Evolutionary conservation across 148 eudicot species (phyloP), one percentile per base, ranked within the genome.

Genomic region (Rhododendron griersonianum): DNA sequence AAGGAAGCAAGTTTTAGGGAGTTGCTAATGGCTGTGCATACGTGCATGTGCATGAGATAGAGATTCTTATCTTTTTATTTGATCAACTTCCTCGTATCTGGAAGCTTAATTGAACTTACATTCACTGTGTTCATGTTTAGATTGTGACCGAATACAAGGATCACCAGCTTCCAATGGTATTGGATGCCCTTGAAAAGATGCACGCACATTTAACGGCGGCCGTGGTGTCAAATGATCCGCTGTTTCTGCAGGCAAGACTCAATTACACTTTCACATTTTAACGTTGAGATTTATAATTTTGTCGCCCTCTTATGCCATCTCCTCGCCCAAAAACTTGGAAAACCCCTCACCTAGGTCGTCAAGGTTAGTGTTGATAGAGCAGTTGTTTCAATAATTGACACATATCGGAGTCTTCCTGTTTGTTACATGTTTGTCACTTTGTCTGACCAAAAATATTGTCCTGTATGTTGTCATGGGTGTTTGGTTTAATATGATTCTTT

Each of bases 171-270:
- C 92, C 95, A 11, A 47, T 91, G 94, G 94, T 97, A 50, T 87
- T 97, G 87, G 94, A 93, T 13, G 96, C 94, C 76, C 90, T 95
- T 50, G 99, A 97, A 87, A 94, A 89, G 90, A 97, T 97, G 99
- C 95, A 97, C 87, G 99, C 99, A 19, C 98, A 97, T 91, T 91
- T 97, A 82, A 94, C 98, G 23, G 99, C 98, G 73, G 99, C 99
- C 37, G 98, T 97, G 85, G 98, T 95, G 81, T 97, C 98, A 69
- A 97, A 95, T 80, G 98, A 97, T 91, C 73, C 86, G 69, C 71
- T 91, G 59, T 97, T 95, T 87, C 65, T 94, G 50, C 99, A 97
- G 92, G 99, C 89, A 94, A 89, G 92, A 33, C 33, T 55, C 30
- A 21, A 74, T 6, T 69, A 7, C 44, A 28, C 13, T 73, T 73